Conservation (phyloP, 495 filamentous ascomycete genomes). For the Xylaria castorea region DNA sequence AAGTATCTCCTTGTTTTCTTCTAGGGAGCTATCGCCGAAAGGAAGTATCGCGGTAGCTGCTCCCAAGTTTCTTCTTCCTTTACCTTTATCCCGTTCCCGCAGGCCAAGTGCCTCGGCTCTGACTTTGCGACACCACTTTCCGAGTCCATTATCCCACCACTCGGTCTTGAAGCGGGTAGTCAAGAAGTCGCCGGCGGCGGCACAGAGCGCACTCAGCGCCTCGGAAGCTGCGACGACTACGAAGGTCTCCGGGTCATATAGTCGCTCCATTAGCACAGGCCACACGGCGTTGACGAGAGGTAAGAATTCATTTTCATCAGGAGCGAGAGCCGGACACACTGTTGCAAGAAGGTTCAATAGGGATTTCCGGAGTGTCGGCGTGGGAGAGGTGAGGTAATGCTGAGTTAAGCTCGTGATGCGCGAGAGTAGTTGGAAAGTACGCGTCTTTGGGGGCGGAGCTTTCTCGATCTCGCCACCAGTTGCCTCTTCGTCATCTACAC, state of each 20-base stretch:
- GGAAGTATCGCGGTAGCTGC: constrained; percentile 38
- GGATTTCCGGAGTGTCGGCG: constrained; percentile 75
- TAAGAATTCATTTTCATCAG: constrained; percentile 80
- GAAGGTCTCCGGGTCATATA: constrained; percentile 77
- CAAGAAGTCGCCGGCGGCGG: constrained; percentile 81
- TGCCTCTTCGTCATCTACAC: constrained; percentile 30
- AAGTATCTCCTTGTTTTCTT: constrained; percentile 35
- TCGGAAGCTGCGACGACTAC: constrained; percentile 74
- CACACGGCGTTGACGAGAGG: constrained; percentile 89
- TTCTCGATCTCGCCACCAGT: constrained; percentile 50
- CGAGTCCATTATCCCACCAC: constrained; percentile 64
- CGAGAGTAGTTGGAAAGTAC: constrained; percentile 68
- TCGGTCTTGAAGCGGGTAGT: constrained; percentile 69
- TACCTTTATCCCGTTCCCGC: constrained; percentile 26
- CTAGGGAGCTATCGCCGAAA: constrained; percentile 21
- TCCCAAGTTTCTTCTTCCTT: constrained; percentile 50
- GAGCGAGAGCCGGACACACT: constrained; percentile 69
- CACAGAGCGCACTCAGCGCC: constrained; percentile 66
- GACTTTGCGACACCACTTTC: constrained; percentile 45
- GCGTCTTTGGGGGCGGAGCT: constrained; percentile 53
- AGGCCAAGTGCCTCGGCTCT: constrained; percentile 40
- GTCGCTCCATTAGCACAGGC: constrained; percentile 74
- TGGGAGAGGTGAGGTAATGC: constrained; percentile 84
- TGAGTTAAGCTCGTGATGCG: constrained; percentile 74
- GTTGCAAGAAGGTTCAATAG: constrained; percentile 76